phyloP scores from a whole-genome alignment of 2,329 filamentous ascomycete genomes.

The Trichoderma sp. region DNA sequence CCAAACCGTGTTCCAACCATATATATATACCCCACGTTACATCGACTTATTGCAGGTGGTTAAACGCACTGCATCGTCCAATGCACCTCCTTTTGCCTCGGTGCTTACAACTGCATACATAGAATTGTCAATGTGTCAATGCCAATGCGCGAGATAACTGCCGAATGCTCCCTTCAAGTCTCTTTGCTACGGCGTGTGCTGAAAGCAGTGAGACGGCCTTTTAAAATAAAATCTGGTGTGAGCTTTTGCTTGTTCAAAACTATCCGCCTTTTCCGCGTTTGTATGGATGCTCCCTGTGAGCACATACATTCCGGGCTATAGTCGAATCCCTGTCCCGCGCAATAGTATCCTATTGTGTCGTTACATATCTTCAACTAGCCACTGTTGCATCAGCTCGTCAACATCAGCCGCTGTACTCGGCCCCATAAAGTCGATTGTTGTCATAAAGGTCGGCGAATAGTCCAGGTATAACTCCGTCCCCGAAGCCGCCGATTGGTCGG shows the following conservation, averaged over 20 bases:
- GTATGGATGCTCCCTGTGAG: no score
- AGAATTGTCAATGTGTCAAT: background rate
- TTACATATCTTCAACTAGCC: slow-evolving; percentile 1
- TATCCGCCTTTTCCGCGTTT: background rate
- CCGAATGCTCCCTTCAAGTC: background rate
- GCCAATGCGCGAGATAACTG: background rate
- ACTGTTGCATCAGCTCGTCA: slow-evolving; percentile 12
- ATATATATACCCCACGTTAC: no score
- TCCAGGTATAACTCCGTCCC: background rate
- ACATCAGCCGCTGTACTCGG: background rate
- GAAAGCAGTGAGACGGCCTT: background rate
- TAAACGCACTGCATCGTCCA: no score
- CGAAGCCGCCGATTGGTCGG: background rate
- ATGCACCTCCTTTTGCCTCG: no score
- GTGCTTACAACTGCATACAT: background rate
- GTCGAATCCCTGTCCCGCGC: background rate
- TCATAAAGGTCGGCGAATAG: background rate
- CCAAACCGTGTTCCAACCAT: no score
- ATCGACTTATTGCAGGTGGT: no score
- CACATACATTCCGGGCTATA: background rate
- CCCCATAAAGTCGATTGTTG: slow-evolving; percentile 10
- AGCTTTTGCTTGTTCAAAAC: background rate
- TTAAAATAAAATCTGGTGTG: background rate
- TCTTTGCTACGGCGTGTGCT: background rate
- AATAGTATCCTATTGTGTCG: no score